phyloP scores from a whole-genome alignment of 202 grass and related monocot genomes.

The Brachypodium distachyon region DNA sequence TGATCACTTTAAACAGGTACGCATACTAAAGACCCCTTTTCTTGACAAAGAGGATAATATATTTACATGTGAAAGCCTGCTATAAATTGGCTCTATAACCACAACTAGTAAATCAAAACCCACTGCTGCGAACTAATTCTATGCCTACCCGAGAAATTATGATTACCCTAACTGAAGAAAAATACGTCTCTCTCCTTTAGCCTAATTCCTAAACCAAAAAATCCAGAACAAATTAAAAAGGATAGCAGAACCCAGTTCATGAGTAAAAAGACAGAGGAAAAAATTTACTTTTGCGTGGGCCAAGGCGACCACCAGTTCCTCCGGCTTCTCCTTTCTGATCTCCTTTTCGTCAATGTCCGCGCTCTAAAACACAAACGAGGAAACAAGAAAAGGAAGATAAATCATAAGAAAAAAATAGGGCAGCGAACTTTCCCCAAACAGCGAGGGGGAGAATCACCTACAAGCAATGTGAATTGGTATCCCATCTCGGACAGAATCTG shows the following conservation, averaged over 20 bases:
- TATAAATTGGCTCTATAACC: not conserved
- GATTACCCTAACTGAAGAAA: not conserved
- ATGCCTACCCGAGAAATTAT: not conserved
- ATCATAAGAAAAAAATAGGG: not conserved
- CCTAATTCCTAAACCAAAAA: not conserved
- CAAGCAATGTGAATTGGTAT: constrained; percentile 79
- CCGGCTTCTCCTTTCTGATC: constrained; percentile 73
- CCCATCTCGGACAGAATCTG: constrained; percentile 93
- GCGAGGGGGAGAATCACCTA: constrained; percentile 4
- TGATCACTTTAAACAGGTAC: no score
- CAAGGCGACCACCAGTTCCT: constrained; percentile 74
- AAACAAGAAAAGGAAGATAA: not conserved
- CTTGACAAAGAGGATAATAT: not conserved
- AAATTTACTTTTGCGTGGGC: constrained; percentile 71
- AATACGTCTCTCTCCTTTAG: no score
- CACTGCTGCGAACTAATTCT: not conserved
- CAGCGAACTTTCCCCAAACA: not conserved
- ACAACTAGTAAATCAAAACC: not conserved
- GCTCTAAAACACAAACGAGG: constrained; percentile 22
- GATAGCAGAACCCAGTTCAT: not conserved
- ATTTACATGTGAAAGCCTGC: not conserved
- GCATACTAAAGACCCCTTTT: not conserved
- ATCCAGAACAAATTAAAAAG: not conserved
- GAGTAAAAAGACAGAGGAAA: not conserved
- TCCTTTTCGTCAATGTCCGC: constrained; percentile 87